phyloP scores from a whole-genome alignment of 495 filamentous ascomycete species.

The Xanthoparmelia taractica region DNA sequence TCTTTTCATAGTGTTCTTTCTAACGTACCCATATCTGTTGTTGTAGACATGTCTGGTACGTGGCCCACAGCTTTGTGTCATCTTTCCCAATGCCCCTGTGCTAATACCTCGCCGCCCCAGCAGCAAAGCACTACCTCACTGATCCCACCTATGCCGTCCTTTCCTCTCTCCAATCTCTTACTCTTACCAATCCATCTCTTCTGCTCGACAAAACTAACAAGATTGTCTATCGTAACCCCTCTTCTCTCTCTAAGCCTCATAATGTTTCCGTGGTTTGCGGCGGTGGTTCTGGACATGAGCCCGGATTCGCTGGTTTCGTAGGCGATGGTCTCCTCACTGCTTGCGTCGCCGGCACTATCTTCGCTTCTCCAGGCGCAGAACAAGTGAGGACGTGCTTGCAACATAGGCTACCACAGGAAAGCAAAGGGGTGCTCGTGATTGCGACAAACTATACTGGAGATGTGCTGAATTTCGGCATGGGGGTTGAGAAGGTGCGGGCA shows the following conservation, averaged over 20 bases:
- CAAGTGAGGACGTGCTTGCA: conserved; percentile 75
- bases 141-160: conserved; percentile 75
- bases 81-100: background rate
- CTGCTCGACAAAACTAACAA: conserved; percentile 76
- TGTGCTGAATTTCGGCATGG: conserved; percentile 92
- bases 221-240: conserved; percentile 71
- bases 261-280: conserved; percentile 81
- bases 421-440: conserved; percentile 63
- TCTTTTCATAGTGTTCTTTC: background rate
- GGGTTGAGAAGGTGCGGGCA: conserved; percentile 83
- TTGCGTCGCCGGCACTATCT: conserved; percentile 86
- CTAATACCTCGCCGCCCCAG: conserved; percentile 1
- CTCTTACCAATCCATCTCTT: conserved; percentile 78
- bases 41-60: conserved; percentile 18
- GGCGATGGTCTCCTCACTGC: conserved; percentile 72
- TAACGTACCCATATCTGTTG: too few relatives aligned
- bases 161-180: conserved; percentile 66
- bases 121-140: conserved; percentile 85
- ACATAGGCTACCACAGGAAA: conserved; percentile 55
- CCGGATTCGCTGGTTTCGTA: conserved; percentile 69
- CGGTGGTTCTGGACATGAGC: conserved; percentile 90
- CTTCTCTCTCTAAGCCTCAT: conserved; percentile 25
- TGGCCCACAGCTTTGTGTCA: background rate
- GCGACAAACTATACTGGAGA: conserved; percentile 68
- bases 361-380: conserved; percentile 79